Evolutionary conservation across 805 yeast species (phyloP).

Genomic region (Candida pseudofarinosa): DNA sequence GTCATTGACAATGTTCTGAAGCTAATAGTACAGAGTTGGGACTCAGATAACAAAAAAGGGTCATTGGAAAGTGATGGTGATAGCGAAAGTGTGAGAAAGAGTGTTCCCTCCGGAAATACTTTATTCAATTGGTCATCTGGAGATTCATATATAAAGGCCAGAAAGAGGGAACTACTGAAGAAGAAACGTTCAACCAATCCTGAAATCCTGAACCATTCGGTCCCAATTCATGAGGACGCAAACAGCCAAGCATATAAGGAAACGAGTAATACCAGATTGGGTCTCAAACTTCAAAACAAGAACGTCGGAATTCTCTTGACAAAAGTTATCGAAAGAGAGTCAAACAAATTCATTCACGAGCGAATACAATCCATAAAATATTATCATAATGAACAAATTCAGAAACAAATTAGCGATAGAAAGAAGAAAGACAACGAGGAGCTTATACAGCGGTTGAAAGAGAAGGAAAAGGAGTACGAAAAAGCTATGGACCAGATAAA

Average conservation of each 20-base stretch:
- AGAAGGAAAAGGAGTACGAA: conserved; percentile 39
- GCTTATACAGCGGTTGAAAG: conserved; percentile 28
- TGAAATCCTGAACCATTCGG: not conserved
- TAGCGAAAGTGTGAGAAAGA: not conserved
- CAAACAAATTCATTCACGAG: conserved; percentile 34
- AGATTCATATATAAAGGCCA: conserved; percentile 32
- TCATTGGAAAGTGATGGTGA: conserved; percentile 2
- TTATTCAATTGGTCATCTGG: conserved; percentile 42
- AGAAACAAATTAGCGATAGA: conserved; percentile 34
- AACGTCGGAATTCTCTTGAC: conserved; percentile 21
- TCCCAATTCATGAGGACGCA: conserved; percentile 1
- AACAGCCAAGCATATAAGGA: conserved; percentile 6
- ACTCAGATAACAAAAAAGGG: conserved; percentile 11
- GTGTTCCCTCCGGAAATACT: conserved; percentile 19
- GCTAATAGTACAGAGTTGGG: conserved; percentile 22
- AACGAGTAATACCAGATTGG: conserved; percentile 1
- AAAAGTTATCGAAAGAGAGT: conserved; percentile 29
- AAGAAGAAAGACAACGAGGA: conserved; percentile 37
- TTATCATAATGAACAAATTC: conserved; percentile 35
- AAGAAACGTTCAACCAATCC: not conserved
- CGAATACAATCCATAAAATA: conserved; percentile 35
- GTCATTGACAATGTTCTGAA: conserved; percentile 19
- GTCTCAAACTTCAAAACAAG: conserved; percentile 12
- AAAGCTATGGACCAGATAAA: conserved; percentile 25
- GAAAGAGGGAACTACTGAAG: conserved; percentile 22